A percentile compares a stretch with the other conserved stretches of the same genome.
phyloP scores from a whole-genome alignment of 176 grass and related monocot species.

The Triticum turgidum region DNA sequence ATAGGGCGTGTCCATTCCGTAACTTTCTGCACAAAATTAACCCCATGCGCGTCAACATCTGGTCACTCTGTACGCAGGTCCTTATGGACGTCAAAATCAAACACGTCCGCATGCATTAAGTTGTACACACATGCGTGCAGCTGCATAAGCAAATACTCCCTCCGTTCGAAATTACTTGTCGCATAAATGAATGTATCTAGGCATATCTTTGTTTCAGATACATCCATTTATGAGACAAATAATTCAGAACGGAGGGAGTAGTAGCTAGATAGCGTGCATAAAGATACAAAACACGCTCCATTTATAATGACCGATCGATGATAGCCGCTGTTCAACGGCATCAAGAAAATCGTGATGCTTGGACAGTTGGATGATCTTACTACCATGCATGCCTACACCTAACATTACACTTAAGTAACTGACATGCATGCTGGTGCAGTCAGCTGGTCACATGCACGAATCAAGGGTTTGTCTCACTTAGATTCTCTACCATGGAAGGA shows the following conservation, averaged over 20 bases:
- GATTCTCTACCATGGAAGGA: slow-evolving; percentile 44
- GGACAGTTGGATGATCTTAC: neutral
- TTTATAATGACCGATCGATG: slow-evolving; percentile 4
- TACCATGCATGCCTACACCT: neutral
- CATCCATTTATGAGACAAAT: too few relatives aligned
- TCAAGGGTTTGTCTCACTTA: slow-evolving; percentile 21
- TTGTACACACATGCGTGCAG: neutral
- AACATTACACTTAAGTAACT: neutral
- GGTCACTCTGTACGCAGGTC: neutral
- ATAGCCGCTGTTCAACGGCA: neutral
- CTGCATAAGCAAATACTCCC: too few relatives aligned
- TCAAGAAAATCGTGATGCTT: neutral
- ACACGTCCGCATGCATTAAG: neutral
- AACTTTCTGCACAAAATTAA: slow-evolving; percentile 5
- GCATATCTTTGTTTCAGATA: too few relatives aligned
- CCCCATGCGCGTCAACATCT: neutral
- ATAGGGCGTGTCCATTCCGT: neutral
- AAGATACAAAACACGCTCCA: neutral
- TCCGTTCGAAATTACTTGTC: too few relatives aligned
- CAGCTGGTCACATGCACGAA: slow-evolving; percentile 16
- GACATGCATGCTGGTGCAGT: neutral
- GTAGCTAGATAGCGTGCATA: neutral
- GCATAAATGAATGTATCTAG: too few relatives aligned
- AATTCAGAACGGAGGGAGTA: too few relatives aligned
- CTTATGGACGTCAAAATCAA: neutral